Evolutionary conservation across 768 basidiomycete species (phyloP).

Genomic region (Cantharellus cinnabarinus): DNA sequence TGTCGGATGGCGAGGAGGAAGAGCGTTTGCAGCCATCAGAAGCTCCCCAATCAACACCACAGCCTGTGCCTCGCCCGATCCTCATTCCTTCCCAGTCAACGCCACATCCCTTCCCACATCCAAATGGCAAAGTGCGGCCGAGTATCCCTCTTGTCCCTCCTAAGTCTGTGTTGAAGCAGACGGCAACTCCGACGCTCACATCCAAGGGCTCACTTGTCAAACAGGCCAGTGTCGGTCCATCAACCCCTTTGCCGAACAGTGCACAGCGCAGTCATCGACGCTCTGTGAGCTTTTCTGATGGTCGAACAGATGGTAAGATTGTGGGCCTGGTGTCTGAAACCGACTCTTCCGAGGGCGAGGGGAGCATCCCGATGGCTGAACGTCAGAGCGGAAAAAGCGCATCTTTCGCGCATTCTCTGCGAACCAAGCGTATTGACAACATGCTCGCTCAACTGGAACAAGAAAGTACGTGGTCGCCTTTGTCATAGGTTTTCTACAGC

Average conservation of each 20-base stretch:
- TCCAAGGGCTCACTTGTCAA: constrained; percentile 8
- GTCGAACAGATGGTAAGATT: constrained; percentile 77
- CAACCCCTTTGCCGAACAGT: constrained; percentile 3
- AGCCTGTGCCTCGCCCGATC: neutral
- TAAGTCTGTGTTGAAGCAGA: constrained; percentile 11
- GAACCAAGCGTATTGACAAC: constrained; percentile 64
- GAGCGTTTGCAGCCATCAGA: neutral
- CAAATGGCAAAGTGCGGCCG: neutral
- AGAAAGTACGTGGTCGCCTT: constrained; percentile 27
- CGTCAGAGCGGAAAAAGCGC: constrained; percentile 2
- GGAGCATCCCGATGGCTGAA: constrained; percentile 10
- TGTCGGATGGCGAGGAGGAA: neutral
- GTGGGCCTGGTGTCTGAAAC: constrained; percentile 24
- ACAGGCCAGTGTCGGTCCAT: neutral
- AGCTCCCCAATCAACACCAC: constrained; percentile 1
- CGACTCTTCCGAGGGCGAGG: constrained; percentile 11
- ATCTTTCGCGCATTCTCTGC: constrained; percentile 31
- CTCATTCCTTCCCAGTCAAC: neutral
- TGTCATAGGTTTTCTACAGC: neutral
- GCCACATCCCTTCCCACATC: neutral
- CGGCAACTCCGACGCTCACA: constrained; percentile 26
- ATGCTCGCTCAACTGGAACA: constrained; percentile 59
- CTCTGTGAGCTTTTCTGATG: constrained; percentile 94
- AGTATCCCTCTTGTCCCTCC: neutral
- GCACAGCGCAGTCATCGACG: constrained; percentile 30